Evolutionary conservation across 129 eudicot genomes (phyloP), one percentile per base, ranked within the genome.

Genomic region (Arctium minus): DNA sequence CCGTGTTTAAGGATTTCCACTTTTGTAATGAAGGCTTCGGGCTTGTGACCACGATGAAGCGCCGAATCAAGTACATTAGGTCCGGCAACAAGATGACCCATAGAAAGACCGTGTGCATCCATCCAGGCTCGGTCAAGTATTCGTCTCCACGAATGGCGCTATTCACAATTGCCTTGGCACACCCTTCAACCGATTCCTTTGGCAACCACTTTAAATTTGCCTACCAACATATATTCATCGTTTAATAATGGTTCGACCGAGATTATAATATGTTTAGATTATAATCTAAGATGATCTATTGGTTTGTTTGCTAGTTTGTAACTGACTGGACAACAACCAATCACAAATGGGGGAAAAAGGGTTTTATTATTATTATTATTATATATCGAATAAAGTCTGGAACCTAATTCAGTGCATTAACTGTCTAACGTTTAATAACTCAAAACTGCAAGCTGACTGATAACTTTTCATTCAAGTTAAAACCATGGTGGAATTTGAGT

Each of bases 221-320:
- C 86, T 86, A 15, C 2, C 76, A 72, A 27, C 38, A 80, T 60
- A 60, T 60, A 60, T 17, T 60, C 9, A 18, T 17, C 9, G 1
- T 17, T 60, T 60, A 60, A 60, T 60, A 6, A 60, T 60, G 29
- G 68, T 17, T 56, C 8, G 27, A 1, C 15, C 22, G 67, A 15
- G 67, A 86, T 81, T 82, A 88, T 81, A 86, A 83, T 83, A 17
- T 83, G 40, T 73, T 83, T 88, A 62, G 78, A 85, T 0, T 2
- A 65, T 15, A 13, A 79, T 72, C 29, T 37, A 37, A 4, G 40
- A 37, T 37, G 5, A 37, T 37, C 40, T 33, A 33, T 33, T 33
- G 1, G 36, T 33, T 33, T 33, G 36, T 33, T 33, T 33, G 36
- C 3, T 33, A 1, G 1, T 33, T 33, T 33, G 36, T 37, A 37